phyloP scores from a whole-genome alignment of 768 basidiomycete species.

The Serendipita vermifera region DNA sequence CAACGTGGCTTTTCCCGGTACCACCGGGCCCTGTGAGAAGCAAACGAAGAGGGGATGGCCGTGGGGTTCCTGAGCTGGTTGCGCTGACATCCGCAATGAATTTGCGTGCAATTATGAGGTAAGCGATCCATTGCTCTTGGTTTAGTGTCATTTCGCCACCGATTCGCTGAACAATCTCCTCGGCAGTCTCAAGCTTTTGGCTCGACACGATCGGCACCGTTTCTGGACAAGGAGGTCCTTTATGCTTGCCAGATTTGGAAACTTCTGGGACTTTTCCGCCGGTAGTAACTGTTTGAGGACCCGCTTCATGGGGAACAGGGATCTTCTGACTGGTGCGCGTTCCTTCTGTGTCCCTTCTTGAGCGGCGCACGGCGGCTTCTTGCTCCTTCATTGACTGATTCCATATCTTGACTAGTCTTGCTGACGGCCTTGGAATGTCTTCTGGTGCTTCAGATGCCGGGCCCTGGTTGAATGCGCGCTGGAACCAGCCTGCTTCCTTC shows the following conservation, averaged over 20 bases:
- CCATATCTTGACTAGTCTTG: neutral
- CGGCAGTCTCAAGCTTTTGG: neutral
- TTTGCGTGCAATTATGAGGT: conserved; percentile 12
- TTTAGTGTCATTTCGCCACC: neutral
- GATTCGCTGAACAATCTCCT: neutral
- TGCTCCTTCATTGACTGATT: neutral
- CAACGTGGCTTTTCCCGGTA: conserved; percentile 32
- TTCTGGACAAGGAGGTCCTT: neutral
- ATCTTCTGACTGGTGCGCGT: neutral
- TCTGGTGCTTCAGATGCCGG: neutral
- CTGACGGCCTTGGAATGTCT: neutral
- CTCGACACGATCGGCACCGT: neutral
- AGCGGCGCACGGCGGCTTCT: neutral
- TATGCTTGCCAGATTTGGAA: neutral
- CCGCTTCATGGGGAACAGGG: neutral
- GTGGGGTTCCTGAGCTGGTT: conserved; percentile 2
- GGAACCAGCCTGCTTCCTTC: neutral
- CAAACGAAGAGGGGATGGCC: conserved; percentile 21
- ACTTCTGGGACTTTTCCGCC: neutral
- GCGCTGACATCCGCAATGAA: neutral
- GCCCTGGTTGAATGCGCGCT: neutral
- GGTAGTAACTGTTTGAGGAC: neutral
- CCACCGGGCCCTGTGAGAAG: conserved; percentile 30
- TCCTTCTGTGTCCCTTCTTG: neutral
- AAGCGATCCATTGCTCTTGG: conserved; percentile 14